A percentile compares a stretch with the other conserved stretches of the same genome.
Conservation (phyloP, 2,329 filamentous ascomycete genomes). For the Fusarium sp. region DNA sequence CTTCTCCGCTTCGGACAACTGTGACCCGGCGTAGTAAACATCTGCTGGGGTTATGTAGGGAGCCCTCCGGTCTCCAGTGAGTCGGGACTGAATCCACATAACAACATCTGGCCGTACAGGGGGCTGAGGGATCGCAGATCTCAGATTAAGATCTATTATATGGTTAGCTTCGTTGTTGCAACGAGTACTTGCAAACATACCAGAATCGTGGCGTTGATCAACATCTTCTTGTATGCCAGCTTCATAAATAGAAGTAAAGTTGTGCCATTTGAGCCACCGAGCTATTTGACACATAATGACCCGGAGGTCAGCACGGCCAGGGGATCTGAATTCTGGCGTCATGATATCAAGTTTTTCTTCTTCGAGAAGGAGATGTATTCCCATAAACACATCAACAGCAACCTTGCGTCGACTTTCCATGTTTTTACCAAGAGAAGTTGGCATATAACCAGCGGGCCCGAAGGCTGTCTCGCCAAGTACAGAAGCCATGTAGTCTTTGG, state of each 20-base stretch:
- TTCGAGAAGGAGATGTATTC: constrained; percentile 87
- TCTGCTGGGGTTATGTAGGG: constrained; percentile 61
- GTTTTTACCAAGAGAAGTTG: constrained; percentile 68
- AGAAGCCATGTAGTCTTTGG: constrained; percentile 75
- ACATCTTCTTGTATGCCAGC: constrained; percentile 66
- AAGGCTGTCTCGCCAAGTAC: constrained; percentile 68
- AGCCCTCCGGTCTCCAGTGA: constrained; percentile 56
- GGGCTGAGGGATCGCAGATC: constrained; percentile 53
- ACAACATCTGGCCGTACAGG: constrained; percentile 59
- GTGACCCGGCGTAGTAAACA: constrained; percentile 58
- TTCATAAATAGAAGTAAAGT: constrained; percentile 64
- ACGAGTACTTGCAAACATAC: constrained; percentile 48
- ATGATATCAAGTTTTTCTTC: constrained; percentile 85
- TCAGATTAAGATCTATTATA: constrained; percentile 51
- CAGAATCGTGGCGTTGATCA: constrained; percentile 55
- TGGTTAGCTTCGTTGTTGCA: constrained; percentile 14
- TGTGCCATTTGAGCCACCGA: constrained; percentile 81
- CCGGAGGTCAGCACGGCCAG: constrained; percentile 68
- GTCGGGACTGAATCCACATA: constrained; percentile 65
- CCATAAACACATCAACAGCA: constrained; percentile 77
- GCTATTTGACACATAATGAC: constrained; percentile 84
- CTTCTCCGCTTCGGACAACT: constrained; percentile 54
- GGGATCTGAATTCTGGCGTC: constrained; percentile 59
- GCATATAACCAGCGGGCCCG: constrained; percentile 71
- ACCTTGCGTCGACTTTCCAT: constrained; percentile 70